Conservation (phyloP, 352 stramenopile species). For the Phytophthora megakarya region DNA sequence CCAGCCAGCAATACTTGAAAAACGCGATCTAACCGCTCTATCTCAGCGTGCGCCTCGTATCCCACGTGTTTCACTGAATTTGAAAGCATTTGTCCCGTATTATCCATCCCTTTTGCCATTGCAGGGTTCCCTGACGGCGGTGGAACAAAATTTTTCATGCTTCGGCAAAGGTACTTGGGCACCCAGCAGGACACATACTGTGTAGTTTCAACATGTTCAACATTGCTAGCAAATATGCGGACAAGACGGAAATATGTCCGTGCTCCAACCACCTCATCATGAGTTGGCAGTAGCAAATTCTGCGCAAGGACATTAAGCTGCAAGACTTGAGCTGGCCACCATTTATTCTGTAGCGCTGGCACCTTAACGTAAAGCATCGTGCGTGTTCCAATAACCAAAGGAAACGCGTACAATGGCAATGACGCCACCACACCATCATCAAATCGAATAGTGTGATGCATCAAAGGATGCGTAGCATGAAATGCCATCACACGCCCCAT, state of each 20-base stretch:
- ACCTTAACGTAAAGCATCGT: constrained; percentile 77
- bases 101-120: constrained; percentile 11
- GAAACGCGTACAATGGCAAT: constrained; percentile 74
- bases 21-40: constrained; percentile 25
- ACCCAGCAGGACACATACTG: constrained; percentile 77
- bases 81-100: constrained; percentile 13
- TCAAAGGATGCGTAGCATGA: constrained; percentile 48
- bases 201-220: constrained; percentile 26
- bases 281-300: constrained; percentile 43
- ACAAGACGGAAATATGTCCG: constrained; percentile 59
- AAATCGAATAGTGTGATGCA: constrained; percentile 70
- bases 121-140: background rate
- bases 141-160: constrained; percentile 41
- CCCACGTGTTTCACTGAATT: constrained; percentile 33
- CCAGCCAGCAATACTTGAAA: constrained; percentile 44
- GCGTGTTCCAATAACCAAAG: constrained; percentile 66
- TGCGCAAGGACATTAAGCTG: constrained; percentile 65
- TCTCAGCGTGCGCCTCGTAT: constrained; percentile 33
- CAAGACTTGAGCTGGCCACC: constrained; percentile 80
- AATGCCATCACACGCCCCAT: constrained; percentile 73
- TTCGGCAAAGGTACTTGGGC: constrained; percentile 75
- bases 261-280: constrained; percentile 45
- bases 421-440: constrained; percentile 64
- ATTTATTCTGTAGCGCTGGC: constrained; percentile 58
- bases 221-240: constrained; percentile 52